Percentiles rank a stretch among this genome's conserved stretches.
phyloP scores from a whole-genome alignment of 768 basidiomycete species.

The Megacollybia marginata region DNA sequence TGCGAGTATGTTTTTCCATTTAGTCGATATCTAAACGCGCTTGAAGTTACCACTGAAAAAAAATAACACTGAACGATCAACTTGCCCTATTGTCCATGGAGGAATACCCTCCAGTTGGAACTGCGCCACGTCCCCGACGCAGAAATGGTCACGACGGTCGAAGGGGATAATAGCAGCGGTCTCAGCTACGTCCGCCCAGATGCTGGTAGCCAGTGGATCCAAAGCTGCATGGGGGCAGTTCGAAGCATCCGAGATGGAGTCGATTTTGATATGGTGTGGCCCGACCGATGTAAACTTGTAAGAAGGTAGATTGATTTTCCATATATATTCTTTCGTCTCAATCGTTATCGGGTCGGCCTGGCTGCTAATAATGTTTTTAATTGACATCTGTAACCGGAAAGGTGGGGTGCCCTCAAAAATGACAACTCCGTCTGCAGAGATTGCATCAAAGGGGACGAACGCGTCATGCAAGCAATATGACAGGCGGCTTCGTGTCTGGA shows the following conservation, averaged over 20 bases:
- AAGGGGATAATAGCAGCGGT: slow-evolving; percentile 88
- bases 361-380: slow-evolving; percentile 69
- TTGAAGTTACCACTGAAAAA: slow-evolving; percentile 5
- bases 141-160: slow-evolving; percentile 71
- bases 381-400: slow-evolving; percentile 69
- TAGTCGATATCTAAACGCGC: slow-evolving; percentile 59
- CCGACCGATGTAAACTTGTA: slow-evolving; percentile 77
- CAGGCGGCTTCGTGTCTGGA: slow-evolving; percentile 58
- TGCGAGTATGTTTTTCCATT: slow-evolving; percentile 69
- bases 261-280: slow-evolving; percentile 72
- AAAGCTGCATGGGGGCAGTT: slow-evolving; percentile 71
- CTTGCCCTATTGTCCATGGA: slow-evolving; percentile 85
- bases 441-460: slow-evolving; percentile 45
- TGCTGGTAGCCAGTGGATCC: slow-evolving; percentile 50
- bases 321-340: slow-evolving; percentile 37
- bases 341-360: slow-evolving; percentile 53
- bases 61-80: slow-evolving; percentile 3
- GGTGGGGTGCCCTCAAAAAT: slow-evolving; percentile 80
- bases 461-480: slow-evolving; percentile 72
- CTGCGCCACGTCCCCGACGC: slow-evolving; percentile 83
- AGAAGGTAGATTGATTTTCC: slow-evolving; percentile 66
- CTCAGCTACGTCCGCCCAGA: slow-evolving; percentile 94
- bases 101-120: slow-evolving; percentile 93
- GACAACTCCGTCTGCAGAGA: slow-evolving; percentile 53
- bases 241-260: slow-evolving; percentile 72